A percentile compares a stretch with the other conserved stretches of the same genome.
phyloP scores from a whole-genome alignment of 2,329 filamentous ascomycete species.

The Trichoderma harzianum region DNA sequence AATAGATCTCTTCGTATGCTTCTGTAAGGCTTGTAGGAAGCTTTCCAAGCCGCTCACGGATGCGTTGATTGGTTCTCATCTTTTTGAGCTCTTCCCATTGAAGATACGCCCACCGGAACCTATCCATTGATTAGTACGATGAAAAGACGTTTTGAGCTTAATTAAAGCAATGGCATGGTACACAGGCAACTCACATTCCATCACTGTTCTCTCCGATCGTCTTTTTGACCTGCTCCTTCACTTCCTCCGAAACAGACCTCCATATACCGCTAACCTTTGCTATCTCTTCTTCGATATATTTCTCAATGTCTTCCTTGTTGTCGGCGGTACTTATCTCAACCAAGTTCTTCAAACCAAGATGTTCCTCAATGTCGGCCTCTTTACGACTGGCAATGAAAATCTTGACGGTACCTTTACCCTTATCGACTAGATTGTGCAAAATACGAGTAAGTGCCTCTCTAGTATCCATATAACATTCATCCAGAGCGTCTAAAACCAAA shows the following conservation, averaged over 20 bases:
- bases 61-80: background rate
- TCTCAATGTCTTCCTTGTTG: background rate
- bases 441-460: background rate
- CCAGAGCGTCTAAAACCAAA: background rate
- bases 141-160: too few relatives aligned
- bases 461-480: background rate
- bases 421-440: background rate
- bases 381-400: background rate
- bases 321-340: background rate
- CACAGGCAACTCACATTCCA: background rate
- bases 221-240: background rate
- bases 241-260: background rate
- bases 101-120: background rate
- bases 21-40: background rate
- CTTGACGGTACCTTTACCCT: background rate
- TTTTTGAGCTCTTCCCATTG: conserved; percentile 1
- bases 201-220: background rate
- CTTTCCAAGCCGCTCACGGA: background rate
- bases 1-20: background rate
- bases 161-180: background rate
- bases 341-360: background rate
- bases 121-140: background rate
- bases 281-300: background rate
- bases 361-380: background rate
- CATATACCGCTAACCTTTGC: background rate